Base-by-base conservation (phyloP, 805 yeast genomes). In the Wickerhamomyces ciferrii region DNA sequence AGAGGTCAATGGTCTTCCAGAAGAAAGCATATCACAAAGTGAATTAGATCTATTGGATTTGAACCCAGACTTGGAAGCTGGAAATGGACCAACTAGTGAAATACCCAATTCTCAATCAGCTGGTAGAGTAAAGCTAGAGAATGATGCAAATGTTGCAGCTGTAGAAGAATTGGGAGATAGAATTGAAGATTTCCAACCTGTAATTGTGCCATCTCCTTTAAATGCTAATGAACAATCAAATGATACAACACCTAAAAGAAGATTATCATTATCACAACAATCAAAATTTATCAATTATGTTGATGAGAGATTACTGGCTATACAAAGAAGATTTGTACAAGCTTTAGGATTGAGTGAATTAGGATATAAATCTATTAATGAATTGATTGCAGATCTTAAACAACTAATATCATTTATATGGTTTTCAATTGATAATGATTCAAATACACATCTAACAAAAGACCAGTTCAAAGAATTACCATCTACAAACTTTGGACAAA, bases 401-500 rank as follows among this genome's bases (percentile, higher is more conserved):
- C 62, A 67, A 8, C 60, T 84, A 2, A 54, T 83, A 4, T 78
- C 75, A 41, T 68, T 87, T 37, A 63, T 86, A 6, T 83, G 88
- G 87, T 75, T 73, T 46, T 80, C 89, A 0, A 68, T 84, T 17
- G 72, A 70, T 24, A 60, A 62, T 23, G 54, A 68, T 2, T 63
- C 63, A 20, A 27, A 43, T 1, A 34, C 49, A 21, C 48, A 52
- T 39, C 49, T 56, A 17, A 31, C 47, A 13, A 18, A 13, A 19
- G 44, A 44, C 9, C 43, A 48, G 10, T 54, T 50, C 41, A 10
- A 39, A 13, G 44, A 47, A 25, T 32, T 48, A 25, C 23, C 52
- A 18, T 54, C 63, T 1, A 66, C 69, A 15, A 47, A 64, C 31
- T 78, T 77, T 56, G 87, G 87, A 1, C 91, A 84, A 59, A 69